Base-by-base conservation (phyloP, 306 rosid genomes). In the Lathyrus tuberosus region DNA sequence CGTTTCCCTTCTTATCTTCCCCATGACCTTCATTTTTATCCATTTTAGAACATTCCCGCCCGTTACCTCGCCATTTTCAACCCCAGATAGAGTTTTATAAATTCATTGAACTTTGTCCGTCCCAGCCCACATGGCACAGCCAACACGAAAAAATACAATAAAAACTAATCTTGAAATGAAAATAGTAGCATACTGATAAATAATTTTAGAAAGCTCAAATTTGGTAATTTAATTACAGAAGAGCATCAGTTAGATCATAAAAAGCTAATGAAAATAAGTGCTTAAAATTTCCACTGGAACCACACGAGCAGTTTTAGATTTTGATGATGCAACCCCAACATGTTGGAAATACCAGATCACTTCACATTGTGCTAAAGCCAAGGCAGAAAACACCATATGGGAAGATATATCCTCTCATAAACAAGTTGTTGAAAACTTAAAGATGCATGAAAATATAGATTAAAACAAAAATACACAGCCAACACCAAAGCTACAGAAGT, bases 331-430 rank as follows among this genome's bases (percentile, higher is more conserved):
- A 81, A 90, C 80, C 82, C 98, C 97, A 47, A 87, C 92, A 77
- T 94, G 98, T 76, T 87, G 97, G 80, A 94, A 94, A 80, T 86
- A 91, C 98, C 97, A 94, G 57, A 83, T 77, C 76, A 91, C 98
- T 84, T 94, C 98, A 82, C 87, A 90, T 68, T 94, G 98, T 67
- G 98, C 92, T 66, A 94, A 94, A 77, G 96, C 96, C 96, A 94
- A 82, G 59, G 98, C 98, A 73, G 98, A 90, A 84, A 90, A 94
- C 79, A 94, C 96, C 97, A 94, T 94, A 97, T 94, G 31, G 48
- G 84, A 65, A 58, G 67, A 79, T 69, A 73, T 49, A 70, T 71
- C 68, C 67, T 78, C 69, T 70, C 81, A 49, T 65, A n/a, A 57
- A 73, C 47, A 64, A 24, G 33, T 14, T 43, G 69, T 62, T 57